These are phyloP conservation scores for Friedmanniomyces endolithicus DNA, from an alignment of 495 filamentous ascomycete species.

Conservation along the genomic window DNA sequence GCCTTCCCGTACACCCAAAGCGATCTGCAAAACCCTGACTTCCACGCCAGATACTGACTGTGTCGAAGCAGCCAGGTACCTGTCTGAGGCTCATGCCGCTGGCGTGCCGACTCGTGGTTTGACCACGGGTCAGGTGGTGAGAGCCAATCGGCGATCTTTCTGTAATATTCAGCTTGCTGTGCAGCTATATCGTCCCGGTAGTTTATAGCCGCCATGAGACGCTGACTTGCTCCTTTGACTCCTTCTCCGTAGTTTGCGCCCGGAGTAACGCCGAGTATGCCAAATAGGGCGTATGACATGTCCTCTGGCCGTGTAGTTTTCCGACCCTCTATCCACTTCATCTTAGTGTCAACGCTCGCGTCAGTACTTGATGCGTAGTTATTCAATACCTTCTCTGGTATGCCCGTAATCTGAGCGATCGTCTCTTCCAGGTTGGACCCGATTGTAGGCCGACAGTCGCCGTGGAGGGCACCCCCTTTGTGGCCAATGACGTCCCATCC, in stretches of 20 bases:
- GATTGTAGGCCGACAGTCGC: background rate
- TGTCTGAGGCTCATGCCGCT: conserved; percentile 13
- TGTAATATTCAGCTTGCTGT: conserved; percentile 8
- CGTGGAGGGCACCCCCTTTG: conserved; percentile 2
- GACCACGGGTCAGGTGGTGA: conserved; percentile 11
- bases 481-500: conserved; percentile 11
- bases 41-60: conserved; percentile 14
- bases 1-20: conserved; percentile 20
- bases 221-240: conserved; percentile 2
- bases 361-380: background rate
- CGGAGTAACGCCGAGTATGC: conserved; percentile 11
- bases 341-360: conserved; percentile 1
- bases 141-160: conserved; percentile 18
- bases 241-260: conserved; percentile 12
- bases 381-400: conserved; percentile 1
- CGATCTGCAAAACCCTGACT: background rate
- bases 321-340: conserved; percentile 14
- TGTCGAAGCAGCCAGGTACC: conserved; percentile 14
- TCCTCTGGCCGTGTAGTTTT: conserved; percentile 13
- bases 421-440: background rate
- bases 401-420: conserved; percentile 7
- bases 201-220: conserved; percentile 3
- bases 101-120: conserved; percentile 16
- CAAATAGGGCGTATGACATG: conserved; percentile 14
- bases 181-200: background rate